Evolutionary conservation across 1,284 basidiomycete genomes (phyloP).

Genomic region (Microbotryomycetes sp.): DNA sequence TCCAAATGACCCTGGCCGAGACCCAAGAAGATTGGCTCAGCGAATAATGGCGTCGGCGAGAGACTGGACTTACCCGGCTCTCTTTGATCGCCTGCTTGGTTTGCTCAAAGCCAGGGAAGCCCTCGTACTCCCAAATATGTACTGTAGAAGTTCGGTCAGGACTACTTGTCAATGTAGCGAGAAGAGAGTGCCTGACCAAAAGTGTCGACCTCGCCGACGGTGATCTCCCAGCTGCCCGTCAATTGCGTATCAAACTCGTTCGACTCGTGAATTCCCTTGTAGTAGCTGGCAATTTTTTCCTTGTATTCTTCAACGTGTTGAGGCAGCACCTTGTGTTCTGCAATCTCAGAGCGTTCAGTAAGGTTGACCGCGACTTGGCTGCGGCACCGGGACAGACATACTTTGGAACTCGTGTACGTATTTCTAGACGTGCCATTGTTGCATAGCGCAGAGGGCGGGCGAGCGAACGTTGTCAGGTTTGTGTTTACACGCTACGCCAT

Average conservation of each 20-base stretch:
- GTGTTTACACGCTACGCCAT: neutral
- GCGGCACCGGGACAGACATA: slow-evolving; percentile 37
- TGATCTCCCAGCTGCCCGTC: slow-evolving; percentile 81
- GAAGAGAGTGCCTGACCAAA: slow-evolving; percentile 53
- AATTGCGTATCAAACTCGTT: slow-evolving; percentile 69
- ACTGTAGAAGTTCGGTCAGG: too few relatives aligned
- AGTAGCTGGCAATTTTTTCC: slow-evolving; percentile 59
- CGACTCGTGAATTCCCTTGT: slow-evolving; percentile 65
- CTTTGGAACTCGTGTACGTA: slow-evolving; percentile 74
- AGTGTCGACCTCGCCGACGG: slow-evolving; percentile 78
- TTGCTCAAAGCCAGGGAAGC: slow-evolving; percentile 69
- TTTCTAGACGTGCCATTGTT: slow-evolving; percentile 13
- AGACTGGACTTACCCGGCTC: slow-evolving; percentile 54
- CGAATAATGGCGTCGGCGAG: too few relatives aligned
- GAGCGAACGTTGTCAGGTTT: neutral
- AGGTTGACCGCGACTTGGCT: neutral
- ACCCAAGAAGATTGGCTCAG: too few relatives aligned
- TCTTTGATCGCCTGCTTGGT: slow-evolving; percentile 49
- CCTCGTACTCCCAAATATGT: slow-evolving; percentile 82
- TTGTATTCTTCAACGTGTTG: slow-evolving; percentile 71
- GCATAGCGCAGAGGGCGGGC: neutral
- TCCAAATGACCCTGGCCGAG: slow-evolving; percentile 56
- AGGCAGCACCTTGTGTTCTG: slow-evolving; percentile 77
- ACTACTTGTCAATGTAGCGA: neutral
- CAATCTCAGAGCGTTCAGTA: neutral